phyloP scores from a whole-genome alignment of 2,329 filamentous ascomycete genomes.

The Exophiala oligosperma region DNA sequence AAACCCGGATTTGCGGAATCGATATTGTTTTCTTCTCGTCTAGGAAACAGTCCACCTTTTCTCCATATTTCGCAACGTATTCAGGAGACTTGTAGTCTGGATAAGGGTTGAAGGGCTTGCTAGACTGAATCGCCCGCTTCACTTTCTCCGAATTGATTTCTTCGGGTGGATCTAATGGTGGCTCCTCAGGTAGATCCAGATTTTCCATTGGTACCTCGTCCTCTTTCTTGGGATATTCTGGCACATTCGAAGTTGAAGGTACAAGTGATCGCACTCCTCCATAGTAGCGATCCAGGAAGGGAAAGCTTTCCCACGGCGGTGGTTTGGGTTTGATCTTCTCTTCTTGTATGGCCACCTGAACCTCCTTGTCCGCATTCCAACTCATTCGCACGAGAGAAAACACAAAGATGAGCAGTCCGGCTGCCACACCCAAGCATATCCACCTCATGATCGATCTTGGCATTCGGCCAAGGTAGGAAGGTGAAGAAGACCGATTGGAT shows the following conservation, averaged over 20 bases:
- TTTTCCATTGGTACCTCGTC: constrained; percentile 48
- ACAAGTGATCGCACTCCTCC: constrained; percentile 78
- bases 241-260: constrained; percentile 63
- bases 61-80: constrained; percentile 58
- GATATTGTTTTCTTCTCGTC: constrained; percentile 65
- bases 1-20: constrained; percentile 71
- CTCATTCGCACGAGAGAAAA: constrained; percentile 72
- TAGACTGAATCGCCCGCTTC: constrained; percentile 34
- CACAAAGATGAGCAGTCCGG: constrained; percentile 73
- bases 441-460: constrained; percentile 75
- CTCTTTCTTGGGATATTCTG: constrained; percentile 72
- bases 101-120: constrained; percentile 67
- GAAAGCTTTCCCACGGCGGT: constrained; percentile 82
- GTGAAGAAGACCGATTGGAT: constrained; percentile 33
- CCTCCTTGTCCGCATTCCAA: constrained; percentile 64
- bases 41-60: constrained; percentile 75
- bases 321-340: constrained; percentile 38
- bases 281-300: constrained; percentile 84
- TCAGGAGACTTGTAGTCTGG: constrained; percentile 60
- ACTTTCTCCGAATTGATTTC: constrained; percentile 33
- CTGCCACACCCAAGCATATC: constrained; percentile 70
- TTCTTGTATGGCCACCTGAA: constrained; percentile 52
- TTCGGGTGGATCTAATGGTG: constrained; percentile 14
- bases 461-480: constrained; percentile 56
- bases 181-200: constrained; percentile 25